Percentiles rank a stretch among this genome's conserved stretches.
Evolutionary conservation across 2,329 filamentous ascomycete species (phyloP).

Genomic region (Aspergillus latus): DNA sequence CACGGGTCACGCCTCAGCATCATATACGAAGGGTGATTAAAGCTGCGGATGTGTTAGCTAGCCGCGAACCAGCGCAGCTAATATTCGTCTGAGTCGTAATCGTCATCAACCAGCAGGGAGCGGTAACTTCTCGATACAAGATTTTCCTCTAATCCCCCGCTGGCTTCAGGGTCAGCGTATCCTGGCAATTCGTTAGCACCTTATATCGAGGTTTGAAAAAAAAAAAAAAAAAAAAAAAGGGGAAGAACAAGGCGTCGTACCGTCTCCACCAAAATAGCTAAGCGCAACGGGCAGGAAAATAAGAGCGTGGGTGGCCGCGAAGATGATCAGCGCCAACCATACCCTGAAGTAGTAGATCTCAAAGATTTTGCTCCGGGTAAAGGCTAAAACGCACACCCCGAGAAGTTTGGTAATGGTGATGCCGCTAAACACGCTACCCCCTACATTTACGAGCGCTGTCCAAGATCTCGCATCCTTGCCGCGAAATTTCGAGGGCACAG

Average conservation of each 20-base stretch:
- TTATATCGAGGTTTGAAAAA: too few relatives aligned
- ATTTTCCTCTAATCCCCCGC: constrained; percentile 87
- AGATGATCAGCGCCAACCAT: constrained; percentile 87
- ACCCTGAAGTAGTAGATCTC: constrained; percentile 99
- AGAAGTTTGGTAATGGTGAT: constrained; percentile 96
- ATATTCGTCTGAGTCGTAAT: constrained; percentile 69
- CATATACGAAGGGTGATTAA: neutral
- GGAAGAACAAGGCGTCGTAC: constrained; percentile 40
- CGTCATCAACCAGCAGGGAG: constrained; percentile 74
- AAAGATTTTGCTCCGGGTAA: constrained; percentile 96
- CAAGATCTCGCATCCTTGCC: constrained; percentile 83
- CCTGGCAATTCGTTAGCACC: constrained; percentile 46
- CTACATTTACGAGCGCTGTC: constrained; percentile 92
- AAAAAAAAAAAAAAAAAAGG: too few relatives aligned
- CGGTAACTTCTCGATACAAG: constrained; percentile 76
- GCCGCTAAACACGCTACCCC: constrained; percentile 89
- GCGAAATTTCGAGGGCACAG: constrained; percentile 74
- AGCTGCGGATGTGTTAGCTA: neutral
- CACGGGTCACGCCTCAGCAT: neutral
- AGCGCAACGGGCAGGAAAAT: constrained; percentile 89
- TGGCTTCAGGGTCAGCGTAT: constrained; percentile 82
- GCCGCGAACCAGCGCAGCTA: constrained; percentile 22
- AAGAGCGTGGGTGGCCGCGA: constrained; percentile 84
- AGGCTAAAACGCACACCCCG: constrained; percentile 87
- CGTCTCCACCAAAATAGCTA: constrained; percentile 78